phyloP scores from a whole-genome alignment of 345 rosid species.

The Salix suchowensis region DNA sequence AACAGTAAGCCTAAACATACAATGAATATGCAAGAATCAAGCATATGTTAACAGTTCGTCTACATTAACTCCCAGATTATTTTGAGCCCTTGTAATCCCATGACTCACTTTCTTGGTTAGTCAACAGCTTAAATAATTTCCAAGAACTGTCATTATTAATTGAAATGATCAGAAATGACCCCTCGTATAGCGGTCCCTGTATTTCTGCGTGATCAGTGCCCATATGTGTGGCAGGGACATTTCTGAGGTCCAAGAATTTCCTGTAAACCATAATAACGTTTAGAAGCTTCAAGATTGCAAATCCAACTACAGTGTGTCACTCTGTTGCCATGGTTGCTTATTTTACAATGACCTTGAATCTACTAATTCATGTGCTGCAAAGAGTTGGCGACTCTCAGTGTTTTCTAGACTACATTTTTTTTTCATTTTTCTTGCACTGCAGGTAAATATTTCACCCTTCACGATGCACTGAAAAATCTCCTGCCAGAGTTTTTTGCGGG shows the following conservation, averaged over 20 bases:
- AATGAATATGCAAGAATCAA: neutral
- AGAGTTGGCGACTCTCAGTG: neutral
- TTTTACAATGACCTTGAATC: neutral
- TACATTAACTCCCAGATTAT: neutral
- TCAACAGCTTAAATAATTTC: neutral
- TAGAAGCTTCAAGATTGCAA: neutral
- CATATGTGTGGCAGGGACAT: neutral
- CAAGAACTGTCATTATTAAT: neutral
- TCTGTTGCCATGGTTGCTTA: neutral
- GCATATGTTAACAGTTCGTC: neutral
- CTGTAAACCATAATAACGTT: neutral
- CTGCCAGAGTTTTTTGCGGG: constrained; percentile 48
- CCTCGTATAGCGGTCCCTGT: neutral
- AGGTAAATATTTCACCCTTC: constrained; percentile 67
- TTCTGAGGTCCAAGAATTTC: neutral
- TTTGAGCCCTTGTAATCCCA: neutral
- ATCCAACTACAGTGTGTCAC: neutral
- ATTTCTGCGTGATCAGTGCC: neutral
- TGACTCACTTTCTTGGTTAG: neutral
- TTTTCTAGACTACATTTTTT: neutral
- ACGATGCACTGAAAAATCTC: constrained; percentile 55
- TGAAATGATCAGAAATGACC: neutral
- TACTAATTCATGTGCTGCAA: neutral
- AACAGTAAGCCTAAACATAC: neutral
- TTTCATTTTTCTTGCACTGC: constrained; percentile 14